Conservation (phyloP, 148 eudicot species). For the Tetragonia tetragonoides region DNA sequence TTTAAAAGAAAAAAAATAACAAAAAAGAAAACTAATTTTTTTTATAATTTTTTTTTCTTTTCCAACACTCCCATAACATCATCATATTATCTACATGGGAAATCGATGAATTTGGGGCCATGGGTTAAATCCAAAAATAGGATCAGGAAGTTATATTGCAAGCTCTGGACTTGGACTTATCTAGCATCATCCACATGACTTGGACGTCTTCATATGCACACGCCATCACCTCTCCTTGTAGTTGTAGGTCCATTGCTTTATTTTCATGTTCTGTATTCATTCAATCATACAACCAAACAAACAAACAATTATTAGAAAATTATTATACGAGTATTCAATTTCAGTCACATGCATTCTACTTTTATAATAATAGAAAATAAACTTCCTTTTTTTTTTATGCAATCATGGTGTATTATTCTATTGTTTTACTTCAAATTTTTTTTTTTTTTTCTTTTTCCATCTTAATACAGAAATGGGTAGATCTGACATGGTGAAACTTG, state of each 20-base stretch:
- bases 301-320: neutral
- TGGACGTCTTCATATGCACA: slow-evolving; percentile 85
- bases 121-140: neutral
- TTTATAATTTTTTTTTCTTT: neutral
- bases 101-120: neutral
- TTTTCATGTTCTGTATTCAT: slow-evolving; percentile 39
- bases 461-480: no score
- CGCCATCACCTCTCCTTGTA: slow-evolving; percentile 85
- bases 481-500: no score
- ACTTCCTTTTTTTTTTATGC: no score
- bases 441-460: no score
- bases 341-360: no score
- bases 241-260: slow-evolving; percentile 45
- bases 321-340: neutral
- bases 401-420: no score
- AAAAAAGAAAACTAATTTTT: neutral
- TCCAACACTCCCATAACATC: neutral
- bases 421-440: no score
- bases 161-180: slow-evolving; percentile 56
- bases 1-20: neutral
- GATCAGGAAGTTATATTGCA: slow-evolving; percentile 39
- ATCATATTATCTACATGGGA: slow-evolving; percentile 32
- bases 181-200: slow-evolving; percentile 90
- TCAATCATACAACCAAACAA: neutral
- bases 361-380: no score